phyloP scores from a whole-genome alignment of 2,329 filamentous ascomycete genomes.

The Raffaelea albimanens region DNA sequence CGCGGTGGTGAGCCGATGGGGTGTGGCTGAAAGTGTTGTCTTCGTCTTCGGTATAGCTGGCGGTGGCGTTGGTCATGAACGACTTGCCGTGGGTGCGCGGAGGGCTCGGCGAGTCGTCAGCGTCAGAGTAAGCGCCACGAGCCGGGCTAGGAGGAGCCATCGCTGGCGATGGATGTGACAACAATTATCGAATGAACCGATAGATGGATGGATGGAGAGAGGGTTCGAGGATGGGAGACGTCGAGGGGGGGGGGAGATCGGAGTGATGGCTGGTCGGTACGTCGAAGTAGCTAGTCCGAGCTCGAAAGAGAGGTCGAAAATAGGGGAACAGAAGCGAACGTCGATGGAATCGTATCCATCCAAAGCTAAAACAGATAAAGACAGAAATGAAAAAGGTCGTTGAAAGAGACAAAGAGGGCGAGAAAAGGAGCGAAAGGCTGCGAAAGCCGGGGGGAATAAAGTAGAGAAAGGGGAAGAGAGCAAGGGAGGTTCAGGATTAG shows the following conservation, averaged over 20 bases:
- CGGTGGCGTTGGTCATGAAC: constrained; percentile 35
- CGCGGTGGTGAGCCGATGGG: no score
- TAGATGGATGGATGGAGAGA: not conserved
- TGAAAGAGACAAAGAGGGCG: not conserved
- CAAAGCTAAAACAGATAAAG: no score
- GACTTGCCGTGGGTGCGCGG: constrained; percentile 35
- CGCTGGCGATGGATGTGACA: not conserved
- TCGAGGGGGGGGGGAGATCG: not conserved
- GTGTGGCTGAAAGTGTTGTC: constrained; percentile 21
- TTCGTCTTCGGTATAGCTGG: constrained; percentile 38
- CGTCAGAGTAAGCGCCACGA: constrained; percentile 23
- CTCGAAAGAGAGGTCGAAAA: no score
- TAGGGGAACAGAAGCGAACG: no score
- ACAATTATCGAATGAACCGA: no score
- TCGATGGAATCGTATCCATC: no score
- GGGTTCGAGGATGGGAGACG: not conserved
- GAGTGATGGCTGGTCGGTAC: no score
- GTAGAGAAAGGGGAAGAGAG: not conserved
- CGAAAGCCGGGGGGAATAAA: not conserved
- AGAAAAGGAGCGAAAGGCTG: no score
- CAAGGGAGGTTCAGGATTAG: not conserved
- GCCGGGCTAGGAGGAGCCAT: constrained; percentile 29
- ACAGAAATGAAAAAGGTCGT: no score
- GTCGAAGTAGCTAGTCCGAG: no score
- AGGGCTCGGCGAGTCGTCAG: constrained; percentile 38